Evolutionary conservation across 306 rosid genomes (phyloP).

Genomic region (Medicago truncatula): MtrunA17r5.0-ANR NC_053049.1:26358001-26358500

Average conservation of each 20-base stretch:
- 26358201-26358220: slow-evolving; percentile 54
- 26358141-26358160: slow-evolving; percentile 66
- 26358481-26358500: slow-evolving; percentile 51
- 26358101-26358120: slow-evolving; percentile 8
- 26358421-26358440: slow-evolving; percentile 33
- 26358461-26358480: slow-evolving; percentile 34
- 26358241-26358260: slow-evolving; percentile 13
- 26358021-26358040: slow-evolving; percentile 75
- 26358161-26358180: slow-evolving; percentile 74
- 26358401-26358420: slow-evolving; percentile 47
- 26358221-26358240: slow-evolving; percentile 54
- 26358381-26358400: slow-evolving; percentile 67
- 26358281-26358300: not conserved
- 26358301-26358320: not conserved
- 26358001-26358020: slow-evolving; percentile 46
- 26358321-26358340: slow-evolving; percentile 62
- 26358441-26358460: slow-evolving; percentile 27
- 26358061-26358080: slow-evolving; percentile 34
- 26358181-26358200: slow-evolving; percentile 57
- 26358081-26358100: slow-evolving; percentile 12
- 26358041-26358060: slow-evolving; percentile 72
- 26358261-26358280: not conserved
- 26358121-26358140: slow-evolving; percentile 53
- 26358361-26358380: slow-evolving; percentile 71
- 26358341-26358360: slow-evolving; percentile 70